Percentiles rank a stretch among this genome's conserved stretches.
These are phyloP conservation scores for Penicillium psychrofluorescens DNA, from an alignment of 495 filamentous ascomycete genomes.

Conservation along the genomic window DNA sequence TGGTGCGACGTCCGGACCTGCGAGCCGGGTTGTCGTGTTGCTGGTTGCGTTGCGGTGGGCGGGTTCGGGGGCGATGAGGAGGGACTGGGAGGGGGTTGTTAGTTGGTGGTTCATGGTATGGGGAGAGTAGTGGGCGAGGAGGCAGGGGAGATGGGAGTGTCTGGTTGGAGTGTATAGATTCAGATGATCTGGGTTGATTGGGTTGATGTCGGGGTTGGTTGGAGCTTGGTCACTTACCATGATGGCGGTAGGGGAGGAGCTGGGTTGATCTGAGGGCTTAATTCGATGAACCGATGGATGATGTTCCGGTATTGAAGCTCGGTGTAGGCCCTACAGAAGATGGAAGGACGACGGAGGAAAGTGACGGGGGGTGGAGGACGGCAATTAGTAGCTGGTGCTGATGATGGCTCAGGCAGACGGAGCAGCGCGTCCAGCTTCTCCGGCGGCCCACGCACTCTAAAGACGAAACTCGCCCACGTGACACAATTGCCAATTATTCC, in stretches of 20 bases:
- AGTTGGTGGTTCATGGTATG: conserved; percentile 2
- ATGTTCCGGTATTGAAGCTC: too few relatives aligned
- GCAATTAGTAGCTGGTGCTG: background rate
- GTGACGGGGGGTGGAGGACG: conserved; percentile 6
- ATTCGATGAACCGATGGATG: too few relatives aligned
- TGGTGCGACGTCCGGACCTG: conserved; percentile 21
- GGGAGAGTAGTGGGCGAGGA: background rate
- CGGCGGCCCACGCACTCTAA: conserved; percentile 18
- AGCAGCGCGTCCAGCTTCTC: conserved; percentile 33
- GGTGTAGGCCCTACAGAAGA: background rate
- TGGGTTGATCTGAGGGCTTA: too few relatives aligned
- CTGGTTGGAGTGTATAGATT: too few relatives aligned
- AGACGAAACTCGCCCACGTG: conserved; percentile 7
- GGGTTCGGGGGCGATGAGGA: conserved; percentile 74
- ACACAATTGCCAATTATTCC: background rate
- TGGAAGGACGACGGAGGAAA: conserved; percentile 9
- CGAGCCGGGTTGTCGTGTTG: conserved; percentile 45
- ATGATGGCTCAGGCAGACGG: conserved; percentile 21
- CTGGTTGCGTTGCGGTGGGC: conserved; percentile 49
- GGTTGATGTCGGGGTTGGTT: conserved; percentile 3
- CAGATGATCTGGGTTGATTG: background rate
- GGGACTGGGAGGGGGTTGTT: conserved; percentile 54
- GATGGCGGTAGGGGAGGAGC: conserved; percentile 9
- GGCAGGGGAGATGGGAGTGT: too few relatives aligned
- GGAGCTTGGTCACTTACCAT: conserved; percentile 30